Conservation (phyloP, 139 green algal genomes). For the Asterochloris sp. region DNA sequence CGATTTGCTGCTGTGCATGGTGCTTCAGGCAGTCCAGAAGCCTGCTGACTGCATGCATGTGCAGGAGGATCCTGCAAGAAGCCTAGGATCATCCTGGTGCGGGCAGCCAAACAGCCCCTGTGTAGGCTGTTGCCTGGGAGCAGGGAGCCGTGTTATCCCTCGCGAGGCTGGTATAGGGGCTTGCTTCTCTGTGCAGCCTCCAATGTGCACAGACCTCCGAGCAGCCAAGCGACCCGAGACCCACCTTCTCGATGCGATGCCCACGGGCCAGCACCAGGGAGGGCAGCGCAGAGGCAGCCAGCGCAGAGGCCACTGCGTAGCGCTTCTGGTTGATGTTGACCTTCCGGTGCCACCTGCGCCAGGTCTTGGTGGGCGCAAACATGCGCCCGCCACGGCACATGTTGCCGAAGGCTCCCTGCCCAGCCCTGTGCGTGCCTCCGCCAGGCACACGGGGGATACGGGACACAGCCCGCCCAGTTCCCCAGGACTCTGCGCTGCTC, state of each 20-base stretch:
- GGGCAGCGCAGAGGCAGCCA: slow-evolving; percentile 93
- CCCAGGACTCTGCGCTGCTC: slow-evolving; percentile 98
- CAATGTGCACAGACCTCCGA: too few relatives aligned
- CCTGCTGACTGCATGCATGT: too few relatives aligned
- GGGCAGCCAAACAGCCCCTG: too few relatives aligned
- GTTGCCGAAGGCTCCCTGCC: slow-evolving; percentile 99
- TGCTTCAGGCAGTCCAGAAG: too few relatives aligned
- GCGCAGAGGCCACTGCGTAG: slow-evolving; percentile 90
- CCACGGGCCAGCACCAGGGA: slow-evolving; percentile 94
- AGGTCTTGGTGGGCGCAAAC: slow-evolving; percentile 97
- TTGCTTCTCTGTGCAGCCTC: too few relatives aligned
- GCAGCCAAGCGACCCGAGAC: too few relatives aligned
- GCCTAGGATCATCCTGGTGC: too few relatives aligned
- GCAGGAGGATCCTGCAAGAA: too few relatives aligned
- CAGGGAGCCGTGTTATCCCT: too few relatives aligned
- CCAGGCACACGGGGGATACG: slow-evolving; percentile 99
- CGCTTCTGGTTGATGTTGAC: slow-evolving; percentile 98
- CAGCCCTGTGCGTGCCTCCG: slow-evolving; percentile 93
- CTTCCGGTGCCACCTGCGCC: slow-evolving; percentile 97
- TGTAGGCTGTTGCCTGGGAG: too few relatives aligned
- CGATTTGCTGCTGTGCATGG: too few relatives aligned
- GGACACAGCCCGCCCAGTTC: slow-evolving; percentile 97
- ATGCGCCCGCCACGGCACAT: slow-evolving; percentile 99
- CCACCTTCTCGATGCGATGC: slow-evolving; percentile 83
- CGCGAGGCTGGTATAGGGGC: too few relatives aligned